A percentile compares a stretch with the other conserved stretches of the same genome.
phyloP scores from a whole-genome alignment of 192 early-diverging fungal genomes.

The Piromyces finnis region DNA sequence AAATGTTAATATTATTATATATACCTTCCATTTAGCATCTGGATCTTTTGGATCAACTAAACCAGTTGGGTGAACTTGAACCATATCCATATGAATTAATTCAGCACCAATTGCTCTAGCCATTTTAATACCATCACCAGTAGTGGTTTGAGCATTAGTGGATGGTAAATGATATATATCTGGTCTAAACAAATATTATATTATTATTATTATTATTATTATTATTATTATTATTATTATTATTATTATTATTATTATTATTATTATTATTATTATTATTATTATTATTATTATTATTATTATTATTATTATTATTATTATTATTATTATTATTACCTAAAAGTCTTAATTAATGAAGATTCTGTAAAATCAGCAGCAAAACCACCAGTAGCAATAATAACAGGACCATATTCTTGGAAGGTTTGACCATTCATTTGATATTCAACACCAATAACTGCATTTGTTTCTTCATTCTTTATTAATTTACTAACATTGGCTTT shows the following conservation, averaged over 20 bases:
- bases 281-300: too few species aligned
- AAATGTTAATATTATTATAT: background rate
- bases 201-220: background rate
- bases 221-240: too few species aligned
- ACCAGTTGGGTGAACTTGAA: conserved; percentile 96
- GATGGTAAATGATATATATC: conserved; percentile 43
- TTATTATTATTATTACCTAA: conserved; percentile 35
- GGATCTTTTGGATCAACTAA: conserved; percentile 79
- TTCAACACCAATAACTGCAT: conserved; percentile 58
- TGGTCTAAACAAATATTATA: conserved; percentile 2
- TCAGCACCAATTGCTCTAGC: conserved; percentile 56
- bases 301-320: too few species aligned
- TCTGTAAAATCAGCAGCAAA: conserved; percentile 79
- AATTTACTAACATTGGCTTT: conserved; percentile 66
- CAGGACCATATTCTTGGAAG: conserved; percentile 48
- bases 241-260: too few species aligned
- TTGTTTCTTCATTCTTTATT: conserved; percentile 37
- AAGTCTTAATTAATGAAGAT: conserved; percentile 57
- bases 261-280: too few species aligned
- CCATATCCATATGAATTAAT: conserved; percentile 85
- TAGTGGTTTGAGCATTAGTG: conserved; percentile 88
- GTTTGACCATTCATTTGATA: conserved; percentile 36
- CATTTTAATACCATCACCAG: conserved; percentile 90
- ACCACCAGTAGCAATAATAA: conserved; percentile 86
- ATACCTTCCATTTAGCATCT: conserved; percentile 60